Evolutionary conservation across 1,284 basidiomycete species (phyloP).

Genomic region (Ustilago sp.): DNA sequence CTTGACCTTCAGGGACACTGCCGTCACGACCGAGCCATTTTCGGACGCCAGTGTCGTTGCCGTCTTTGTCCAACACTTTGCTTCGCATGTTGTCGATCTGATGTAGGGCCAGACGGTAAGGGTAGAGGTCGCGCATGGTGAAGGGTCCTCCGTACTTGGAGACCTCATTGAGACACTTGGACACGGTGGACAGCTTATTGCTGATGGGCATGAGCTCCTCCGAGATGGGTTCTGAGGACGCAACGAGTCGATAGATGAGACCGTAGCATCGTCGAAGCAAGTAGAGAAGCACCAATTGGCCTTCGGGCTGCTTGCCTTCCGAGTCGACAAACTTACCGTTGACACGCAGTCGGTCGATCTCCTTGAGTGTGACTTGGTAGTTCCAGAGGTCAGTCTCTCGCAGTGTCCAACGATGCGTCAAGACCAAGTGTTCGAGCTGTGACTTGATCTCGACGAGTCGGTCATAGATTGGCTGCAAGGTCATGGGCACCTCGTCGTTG

Average conservation of each 20-base stretch:
- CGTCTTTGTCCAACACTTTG: conserved; percentile 83
- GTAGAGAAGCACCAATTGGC: conserved; percentile 92
- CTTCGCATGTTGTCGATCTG: conserved; percentile 93
- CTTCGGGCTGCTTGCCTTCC: conserved; percentile 88
- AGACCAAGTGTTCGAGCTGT: conserved; percentile 86
- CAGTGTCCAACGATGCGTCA: conserved; percentile 97
- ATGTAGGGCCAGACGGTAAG: conserved; percentile 93
- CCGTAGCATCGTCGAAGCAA: conserved; percentile 94
- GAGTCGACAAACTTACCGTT: conserved; percentile 97
- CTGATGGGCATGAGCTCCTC: conserved; percentile 93
- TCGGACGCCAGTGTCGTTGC: conserved; percentile 63
- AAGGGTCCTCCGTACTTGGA: conserved; percentile 96
- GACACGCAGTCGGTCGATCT: conserved; percentile 95
- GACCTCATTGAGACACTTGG: conserved; percentile 94
- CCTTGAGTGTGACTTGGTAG: conserved; percentile 91
- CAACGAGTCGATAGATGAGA: conserved; percentile 91
- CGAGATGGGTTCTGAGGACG: conserved; percentile 98
- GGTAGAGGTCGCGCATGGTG: conserved; percentile 93
- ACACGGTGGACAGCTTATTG: conserved; percentile 73
- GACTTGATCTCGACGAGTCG: conserved; percentile 85
- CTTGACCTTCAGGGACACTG: conserved; percentile 92
- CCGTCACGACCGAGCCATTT: conserved; percentile 74
- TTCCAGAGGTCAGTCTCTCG: conserved; percentile 85
- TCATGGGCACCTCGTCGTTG: conserved; percentile 87
- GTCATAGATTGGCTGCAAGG: conserved; percentile 94